Evolutionary conservation across 2,329 filamentous ascomycete genomes (phyloP), one percentile per base, ranked within the genome.

Genomic region (Canariomyces notabilis): DNA sequence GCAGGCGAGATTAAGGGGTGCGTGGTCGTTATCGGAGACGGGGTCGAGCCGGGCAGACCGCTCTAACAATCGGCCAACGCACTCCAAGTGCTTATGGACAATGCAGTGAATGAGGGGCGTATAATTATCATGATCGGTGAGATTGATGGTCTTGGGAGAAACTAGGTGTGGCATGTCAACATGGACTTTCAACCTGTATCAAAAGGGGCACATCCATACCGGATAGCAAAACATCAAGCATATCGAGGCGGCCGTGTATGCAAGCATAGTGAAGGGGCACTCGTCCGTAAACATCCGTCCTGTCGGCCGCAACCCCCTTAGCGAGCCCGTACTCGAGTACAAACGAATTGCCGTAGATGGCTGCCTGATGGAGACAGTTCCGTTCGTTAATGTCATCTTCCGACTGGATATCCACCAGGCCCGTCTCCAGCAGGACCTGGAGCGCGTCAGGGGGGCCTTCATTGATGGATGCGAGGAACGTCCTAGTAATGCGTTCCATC

Each of bases 361-460:
- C 85, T n/a, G 93, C 88, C 67, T 97, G 93, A 59, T 98, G 93
- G 37, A 98, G 74, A 61, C 90, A 95, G 60, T 96, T 98, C 33
- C 93, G 80, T 69, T 96, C 91, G 59, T 97, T 98, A 65, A 98
- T 97, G 59, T 96, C 90, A 63, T 98, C 93, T 59, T 95, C 89
- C 1, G 89, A 93, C 59, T 89, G 83, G n/a, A 96, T 77, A 64
- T 97, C 85, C 26, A 98, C 87, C 19, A 93, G 70, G 0, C 81
- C 80, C 2, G 90, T 95, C 39, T 87, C 82, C 20, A 96, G 72
- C 20, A 98, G 76, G 5, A 88, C 72, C 48, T 81, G 78, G 16
- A 97, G 72, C 7, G 90, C 83, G 21, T 85, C 79, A 53, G 85
- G 77, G 0, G 89, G 84, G 3, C 86, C 91, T 58, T 95, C 89